Evolutionary conservation across 202 grass and related monocot genomes (phyloP).

Genomic region (Setaria viridis): DNA sequence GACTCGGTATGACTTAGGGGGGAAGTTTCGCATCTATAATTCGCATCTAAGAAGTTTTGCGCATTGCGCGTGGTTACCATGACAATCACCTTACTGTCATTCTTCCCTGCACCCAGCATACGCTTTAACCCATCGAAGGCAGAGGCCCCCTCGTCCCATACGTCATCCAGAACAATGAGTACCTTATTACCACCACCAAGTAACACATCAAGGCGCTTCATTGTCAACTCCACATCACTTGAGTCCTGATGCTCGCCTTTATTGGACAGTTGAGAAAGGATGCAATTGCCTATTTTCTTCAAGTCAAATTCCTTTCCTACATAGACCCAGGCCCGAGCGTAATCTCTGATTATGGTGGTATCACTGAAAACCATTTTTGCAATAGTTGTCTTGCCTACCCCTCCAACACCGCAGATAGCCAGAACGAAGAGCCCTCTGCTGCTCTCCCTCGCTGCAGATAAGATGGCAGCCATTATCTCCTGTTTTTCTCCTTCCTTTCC

Average conservation of each 20-base stretch:
- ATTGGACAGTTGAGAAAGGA: neutral
- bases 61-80: neutral
- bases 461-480: too few species aligned
- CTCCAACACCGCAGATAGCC: neutral
- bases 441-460: neutral
- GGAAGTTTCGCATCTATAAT: too few species aligned
- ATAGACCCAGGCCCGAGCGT: neutral
- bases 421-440: neutral
- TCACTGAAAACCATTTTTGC: neutral
- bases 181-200: neutral
- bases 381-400: neutral
- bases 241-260: neutral
- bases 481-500: too few species aligned
- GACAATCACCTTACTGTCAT: neutral
- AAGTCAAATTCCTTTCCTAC: neutral
- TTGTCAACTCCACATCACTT: neutral
- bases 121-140: neutral
- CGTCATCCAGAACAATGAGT: neutral
- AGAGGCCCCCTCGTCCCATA: too few species aligned
- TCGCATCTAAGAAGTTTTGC: too few species aligned
- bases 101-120: neutral
- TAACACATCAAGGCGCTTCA: neutral
- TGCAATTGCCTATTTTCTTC: neutral
- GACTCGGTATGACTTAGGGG: too few species aligned
- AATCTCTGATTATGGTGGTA: neutral